Evolutionary conservation across 2,329 filamentous ascomycete genomes (phyloP).

Genomic region (Delphinella strobiligena): DNA sequence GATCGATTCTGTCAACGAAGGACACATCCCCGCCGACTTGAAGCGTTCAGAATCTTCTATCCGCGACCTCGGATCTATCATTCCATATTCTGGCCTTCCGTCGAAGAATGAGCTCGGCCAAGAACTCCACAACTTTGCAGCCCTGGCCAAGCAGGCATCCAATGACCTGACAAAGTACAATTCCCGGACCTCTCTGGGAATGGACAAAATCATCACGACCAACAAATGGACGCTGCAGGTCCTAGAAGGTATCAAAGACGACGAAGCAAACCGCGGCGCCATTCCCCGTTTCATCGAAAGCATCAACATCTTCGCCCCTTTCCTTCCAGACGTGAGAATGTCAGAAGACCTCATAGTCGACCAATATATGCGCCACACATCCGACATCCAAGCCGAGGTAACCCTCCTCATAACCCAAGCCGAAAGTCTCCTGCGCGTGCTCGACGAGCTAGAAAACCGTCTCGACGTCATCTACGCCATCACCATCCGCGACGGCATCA

Average conservation of each 20-base stretch:
- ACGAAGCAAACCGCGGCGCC: slow-evolving; percentile 27
- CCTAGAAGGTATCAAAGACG: slow-evolving; percentile 47
- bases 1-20: slow-evolving; percentile 52
- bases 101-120: slow-evolving; percentile 58
- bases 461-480: slow-evolving; percentile 60
- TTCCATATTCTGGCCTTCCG: slow-evolving; percentile 57
- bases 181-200: slow-evolving; percentile 58
- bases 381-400: slow-evolving; percentile 59
- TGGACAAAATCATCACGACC: slow-evolving; percentile 63
- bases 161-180: slow-evolving; percentile 64
- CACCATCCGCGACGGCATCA: slow-evolving; percentile 50
- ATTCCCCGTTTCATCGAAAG: slow-evolving; percentile 31
- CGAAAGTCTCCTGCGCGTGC: slow-evolving; percentile 51
- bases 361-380: slow-evolving; percentile 63
- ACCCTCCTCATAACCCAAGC: slow-evolving; percentile 56
- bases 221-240: slow-evolving; percentile 64
- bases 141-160: slow-evolving; percentile 52
- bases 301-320: slow-evolving; percentile 43
- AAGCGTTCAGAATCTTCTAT: slow-evolving; percentile 64
- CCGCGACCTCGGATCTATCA: slow-evolving; percentile 59
- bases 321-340: slow-evolving; percentile 46
- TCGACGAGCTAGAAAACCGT: slow-evolving; percentile 57
- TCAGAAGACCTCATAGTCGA: slow-evolving; percentile 54
- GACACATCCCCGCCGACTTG: slow-evolving; percentile 64
- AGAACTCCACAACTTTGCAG: slow-evolving; percentile 67